Evolutionary conservation across 805 yeast genomes (phyloP).

Genomic region (Hanseniaspora mollemarum): DNA sequence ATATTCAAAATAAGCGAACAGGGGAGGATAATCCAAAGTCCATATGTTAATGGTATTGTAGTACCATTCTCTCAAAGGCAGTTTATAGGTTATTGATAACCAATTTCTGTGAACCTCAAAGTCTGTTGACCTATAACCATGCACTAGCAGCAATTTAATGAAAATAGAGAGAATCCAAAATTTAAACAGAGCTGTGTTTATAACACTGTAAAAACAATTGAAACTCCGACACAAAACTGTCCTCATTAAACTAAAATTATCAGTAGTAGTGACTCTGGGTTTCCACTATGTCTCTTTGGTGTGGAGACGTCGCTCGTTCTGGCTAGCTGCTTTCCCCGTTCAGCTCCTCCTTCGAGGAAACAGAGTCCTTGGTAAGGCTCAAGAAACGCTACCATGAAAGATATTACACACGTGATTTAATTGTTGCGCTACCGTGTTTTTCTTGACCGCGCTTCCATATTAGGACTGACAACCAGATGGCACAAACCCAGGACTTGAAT

Average conservation of each 20-base stretch:
- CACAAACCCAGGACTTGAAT: too few relatives aligned
- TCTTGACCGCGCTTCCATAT: too few relatives aligned
- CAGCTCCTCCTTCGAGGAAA: too few relatives aligned
- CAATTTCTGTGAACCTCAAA: constrained; percentile 96
- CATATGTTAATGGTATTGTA: constrained; percentile 66
- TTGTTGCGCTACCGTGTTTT: not conserved
- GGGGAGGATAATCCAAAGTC: constrained; percentile 97
- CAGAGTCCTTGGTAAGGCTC: too few relatives aligned
- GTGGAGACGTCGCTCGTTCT: not conserved
- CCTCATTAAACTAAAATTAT: not conserved
- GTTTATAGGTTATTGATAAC: constrained; percentile 74
- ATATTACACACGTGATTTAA: not conserved
- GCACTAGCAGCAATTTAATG: constrained; percentile 50
- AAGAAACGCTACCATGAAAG: not conserved
- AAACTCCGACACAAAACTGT: not conserved
- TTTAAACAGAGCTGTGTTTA: constrained; percentile 46
- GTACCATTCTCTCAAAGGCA: constrained; percentile 78
- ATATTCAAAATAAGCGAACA: constrained; percentile 94
- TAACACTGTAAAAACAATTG: not conserved
- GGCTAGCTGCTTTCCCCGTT: too few relatives aligned
- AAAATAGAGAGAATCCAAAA: constrained; percentile 54
- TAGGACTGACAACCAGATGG: too few relatives aligned
- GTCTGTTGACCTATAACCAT: constrained; percentile 87
- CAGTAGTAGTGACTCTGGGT: not conserved
- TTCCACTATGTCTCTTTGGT: not conserved